Evolutionary conservation across 805 yeast genomes (phyloP).

Genomic region (Alloascoidea hylecoeti): DNA sequence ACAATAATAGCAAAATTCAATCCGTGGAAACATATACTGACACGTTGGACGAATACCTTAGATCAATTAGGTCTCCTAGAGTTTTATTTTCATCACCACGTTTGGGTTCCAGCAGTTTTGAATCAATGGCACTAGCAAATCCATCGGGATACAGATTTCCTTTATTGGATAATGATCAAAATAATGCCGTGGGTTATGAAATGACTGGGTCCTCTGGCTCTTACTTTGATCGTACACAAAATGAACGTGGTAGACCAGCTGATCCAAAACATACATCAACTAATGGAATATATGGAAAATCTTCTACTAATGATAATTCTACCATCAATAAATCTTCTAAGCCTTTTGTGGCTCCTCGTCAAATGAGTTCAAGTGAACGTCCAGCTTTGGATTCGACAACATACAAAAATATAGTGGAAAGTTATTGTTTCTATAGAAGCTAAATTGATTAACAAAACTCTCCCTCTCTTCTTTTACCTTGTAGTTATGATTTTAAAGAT

Average conservation of each 20-base stretch:
- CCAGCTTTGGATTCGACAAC: neutral
- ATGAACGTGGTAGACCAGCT: conserved; percentile 2
- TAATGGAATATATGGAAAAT: neutral
- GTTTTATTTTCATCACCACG: neutral
- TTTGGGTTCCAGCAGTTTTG: neutral
- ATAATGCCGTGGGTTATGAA: neutral
- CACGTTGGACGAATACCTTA: neutral
- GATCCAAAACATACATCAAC: neutral
- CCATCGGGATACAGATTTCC: neutral
- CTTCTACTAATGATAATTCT: neutral
- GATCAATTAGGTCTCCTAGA: neutral
- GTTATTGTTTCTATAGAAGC: conserved; percentile 2
- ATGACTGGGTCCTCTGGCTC: neutral
- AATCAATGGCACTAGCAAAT: neutral
- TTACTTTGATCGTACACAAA: too few species aligned
- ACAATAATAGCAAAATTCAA: neutral
- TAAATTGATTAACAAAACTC: neutral
- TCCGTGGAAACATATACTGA: neutral
- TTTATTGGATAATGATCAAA: neutral
- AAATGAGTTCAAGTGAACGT: neutral
- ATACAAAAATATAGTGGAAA: conserved; percentile 2
- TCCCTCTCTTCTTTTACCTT: too few species aligned
- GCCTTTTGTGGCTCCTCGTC: too few species aligned
- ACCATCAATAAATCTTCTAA: too few species aligned
- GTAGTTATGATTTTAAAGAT: too few species aligned